Evolutionary conservation across 1,284 basidiomycete genomes (phyloP).

Genomic region (Omphalotus olearius): DNA sequence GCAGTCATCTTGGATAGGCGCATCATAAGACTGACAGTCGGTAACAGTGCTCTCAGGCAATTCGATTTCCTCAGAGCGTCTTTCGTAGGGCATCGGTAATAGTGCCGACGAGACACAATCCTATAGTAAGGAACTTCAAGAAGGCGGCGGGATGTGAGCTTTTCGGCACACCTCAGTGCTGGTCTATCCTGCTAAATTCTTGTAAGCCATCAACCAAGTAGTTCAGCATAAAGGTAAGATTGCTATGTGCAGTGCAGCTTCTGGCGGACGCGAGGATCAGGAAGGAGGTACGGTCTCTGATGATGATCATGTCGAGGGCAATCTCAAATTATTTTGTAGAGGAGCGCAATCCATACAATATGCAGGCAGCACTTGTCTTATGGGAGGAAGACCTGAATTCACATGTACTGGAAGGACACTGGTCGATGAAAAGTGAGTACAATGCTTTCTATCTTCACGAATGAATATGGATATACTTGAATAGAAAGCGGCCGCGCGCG

Average conservation of each 20-base stretch:
- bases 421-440: neutral
- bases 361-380: constrained; percentile 33
- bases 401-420: constrained; percentile 1
- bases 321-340: constrained; percentile 16
- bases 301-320: constrained; percentile 5
- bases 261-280: constrained; percentile 31
- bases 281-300: constrained; percentile 20
- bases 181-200: neutral
- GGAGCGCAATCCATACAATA: constrained; percentile 33
- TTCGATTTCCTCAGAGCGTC: too few species aligned
- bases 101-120: too few species aligned
- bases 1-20: too few species aligned
- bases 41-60: too few species aligned
- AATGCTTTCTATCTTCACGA: neutral
- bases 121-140: neutral
- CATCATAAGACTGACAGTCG: too few species aligned
- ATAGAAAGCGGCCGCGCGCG: too few species aligned
- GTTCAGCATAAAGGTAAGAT: constrained; percentile 31
- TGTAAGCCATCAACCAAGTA: constrained; percentile 37
- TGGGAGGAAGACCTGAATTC: constrained; percentile 25
- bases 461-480: constrained; percentile 1
- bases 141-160: constrained; percentile 8
- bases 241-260: constrained; percentile 32
- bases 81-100: too few species aligned
- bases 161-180: neutral